Evolutionary conservation across 768 basidiomycete genomes (phyloP), one percentile per base, ranked within the genome.

Genomic region (Lentinula lateritia): DNA sequence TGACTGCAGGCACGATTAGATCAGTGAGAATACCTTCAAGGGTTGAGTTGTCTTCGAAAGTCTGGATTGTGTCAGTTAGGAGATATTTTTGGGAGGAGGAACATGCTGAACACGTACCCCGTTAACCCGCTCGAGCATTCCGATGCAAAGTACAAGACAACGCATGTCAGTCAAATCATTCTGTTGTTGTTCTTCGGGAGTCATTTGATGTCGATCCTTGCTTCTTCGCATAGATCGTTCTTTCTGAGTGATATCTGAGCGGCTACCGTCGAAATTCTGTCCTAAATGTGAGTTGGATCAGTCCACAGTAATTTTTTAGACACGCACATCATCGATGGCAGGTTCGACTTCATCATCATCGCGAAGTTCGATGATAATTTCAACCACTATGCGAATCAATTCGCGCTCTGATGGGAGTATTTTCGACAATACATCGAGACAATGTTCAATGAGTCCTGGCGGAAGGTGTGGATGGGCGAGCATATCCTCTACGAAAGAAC

Each of bases 91-190:
- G 34, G 15, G 38, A 20, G 15, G 38, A 20, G 20, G 53, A 52
- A 60, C 28, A 18, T 20, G 80, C 36, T 20, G 12, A 23, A 20
- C 4, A 79, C 90, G 50, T 67, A 96, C 95, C 10, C 93, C 87
- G 66, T 95, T 87, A 16, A 97, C 93, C 12, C 94, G 84, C 74
- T 97, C 94, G 3, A 98, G 79, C 81, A 96, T 87, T 0, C 89
- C 90, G 43, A 89, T 92, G 64, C 92, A 93, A 15, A 98, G 77
- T 13, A 85, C 78, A 39, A 98, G 74, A 68, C 93, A 96, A 5
- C 95, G 80, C 64, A 95, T 65, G 65, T 98, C 94, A 16, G 86
- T 84, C 20, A 87, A 71, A 60, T 93, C 92, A 20, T 82, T 83
- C 23, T 80, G 78, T 32, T 76, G 76, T 59, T 81, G 82, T 70